phyloP scores from a whole-genome alignment of 2,329 filamentous ascomycete species.

The Lasiodiplodia hormozganensis region DNA sequence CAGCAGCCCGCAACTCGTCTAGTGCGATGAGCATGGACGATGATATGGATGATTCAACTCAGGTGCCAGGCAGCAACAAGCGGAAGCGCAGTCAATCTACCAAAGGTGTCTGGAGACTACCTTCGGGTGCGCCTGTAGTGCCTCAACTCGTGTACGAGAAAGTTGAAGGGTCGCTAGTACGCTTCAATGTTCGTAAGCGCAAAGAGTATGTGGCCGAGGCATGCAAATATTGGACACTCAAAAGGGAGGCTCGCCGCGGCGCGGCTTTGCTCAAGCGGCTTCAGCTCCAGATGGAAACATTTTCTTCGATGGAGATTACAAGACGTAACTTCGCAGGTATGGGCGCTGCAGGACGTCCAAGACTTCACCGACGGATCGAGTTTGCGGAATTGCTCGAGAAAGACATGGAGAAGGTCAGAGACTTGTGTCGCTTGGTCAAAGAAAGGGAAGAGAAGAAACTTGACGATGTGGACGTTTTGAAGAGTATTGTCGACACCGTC shows the following conservation, averaged over 20 bases:
- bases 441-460: slow-evolving; percentile 80
- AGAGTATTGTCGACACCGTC: slow-evolving; percentile 81
- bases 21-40: slow-evolving; percentile 55
- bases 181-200: slow-evolving; percentile 83
- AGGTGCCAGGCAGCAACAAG: slow-evolving; percentile 58
- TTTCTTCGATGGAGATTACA: slow-evolving; percentile 97
- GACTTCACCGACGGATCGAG: slow-evolving; percentile 81
- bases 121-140: slow-evolving; percentile 93
- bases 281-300: slow-evolving; percentile 93
- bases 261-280: slow-evolving; percentile 91
- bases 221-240: slow-evolving; percentile 97
- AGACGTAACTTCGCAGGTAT: slow-evolving; percentile 94
- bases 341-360: slow-evolving; percentile 80
- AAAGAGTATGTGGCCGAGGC: slow-evolving; percentile 93
- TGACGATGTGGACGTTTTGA: slow-evolving; percentile 76
- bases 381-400: slow-evolving; percentile 79
- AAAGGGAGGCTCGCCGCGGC: slow-evolving; percentile 89
- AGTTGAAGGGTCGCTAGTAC: slow-evolving; percentile 81
- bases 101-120: slow-evolving; percentile 86
- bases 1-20: slow-evolving; percentile 56
- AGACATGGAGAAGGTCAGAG: slow-evolving; percentile 79
- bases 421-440: slow-evolving; percentile 73
- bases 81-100: slow-evolving; percentile 60
- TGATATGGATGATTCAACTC: slow-evolving; percentile 57
- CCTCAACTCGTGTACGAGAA: slow-evolving; percentile 86